A percentile compares a stretch with the other conserved stretches of the same genome.
Evolutionary conservation across 176 grass and related monocot species (phyloP).

Genomic region (Aegilops longissima): DNA sequence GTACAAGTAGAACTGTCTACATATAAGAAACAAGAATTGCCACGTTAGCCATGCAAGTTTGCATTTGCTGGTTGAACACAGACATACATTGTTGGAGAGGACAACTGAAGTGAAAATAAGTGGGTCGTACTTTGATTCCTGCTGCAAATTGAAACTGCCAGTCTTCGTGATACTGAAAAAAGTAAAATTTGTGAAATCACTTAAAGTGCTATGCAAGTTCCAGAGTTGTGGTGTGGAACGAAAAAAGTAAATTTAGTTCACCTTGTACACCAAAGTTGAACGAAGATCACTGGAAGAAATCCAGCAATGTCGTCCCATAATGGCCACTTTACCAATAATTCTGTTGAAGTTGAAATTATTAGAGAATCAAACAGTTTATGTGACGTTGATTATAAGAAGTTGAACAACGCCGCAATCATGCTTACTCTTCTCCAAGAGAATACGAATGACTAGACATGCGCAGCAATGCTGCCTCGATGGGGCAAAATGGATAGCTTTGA

Average conservation of each 20-base stretch:
- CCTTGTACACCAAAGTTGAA: constrained; percentile 36
- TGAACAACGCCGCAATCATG: constrained; percentile 12
- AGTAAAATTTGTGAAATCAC: constrained; percentile 23
- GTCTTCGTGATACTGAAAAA: constrained; percentile 52
- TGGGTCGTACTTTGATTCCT: constrained; percentile 55
- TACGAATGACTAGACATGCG: constrained; percentile 49
- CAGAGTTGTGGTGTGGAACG: not conserved
- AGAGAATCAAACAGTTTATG: constrained; percentile 24
- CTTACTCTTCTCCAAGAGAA: constrained; percentile 71
- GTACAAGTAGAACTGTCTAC: constrained; percentile 74
- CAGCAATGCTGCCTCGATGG: constrained; percentile 45
- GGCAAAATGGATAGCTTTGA: constrained; percentile 29
- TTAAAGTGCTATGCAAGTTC: constrained; percentile 14
- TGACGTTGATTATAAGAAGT: constrained; percentile 1
- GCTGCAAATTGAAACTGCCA: constrained; percentile 68
- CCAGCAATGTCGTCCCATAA: constrained; percentile 49
- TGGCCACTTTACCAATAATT: constrained; percentile 62
- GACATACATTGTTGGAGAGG: not conserved
- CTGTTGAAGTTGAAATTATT: constrained; percentile 35
- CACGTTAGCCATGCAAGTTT: constrained; percentile 27
- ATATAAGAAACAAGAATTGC: constrained; percentile 31
- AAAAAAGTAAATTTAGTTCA: constrained; percentile 28
- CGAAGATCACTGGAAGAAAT: constrained; percentile 44
- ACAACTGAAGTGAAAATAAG: constrained; percentile 11
- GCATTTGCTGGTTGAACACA: not conserved